phyloP scores from a whole-genome alignment of 2,329 filamentous ascomycete genomes.

The Fusarium sp. region DNA sequence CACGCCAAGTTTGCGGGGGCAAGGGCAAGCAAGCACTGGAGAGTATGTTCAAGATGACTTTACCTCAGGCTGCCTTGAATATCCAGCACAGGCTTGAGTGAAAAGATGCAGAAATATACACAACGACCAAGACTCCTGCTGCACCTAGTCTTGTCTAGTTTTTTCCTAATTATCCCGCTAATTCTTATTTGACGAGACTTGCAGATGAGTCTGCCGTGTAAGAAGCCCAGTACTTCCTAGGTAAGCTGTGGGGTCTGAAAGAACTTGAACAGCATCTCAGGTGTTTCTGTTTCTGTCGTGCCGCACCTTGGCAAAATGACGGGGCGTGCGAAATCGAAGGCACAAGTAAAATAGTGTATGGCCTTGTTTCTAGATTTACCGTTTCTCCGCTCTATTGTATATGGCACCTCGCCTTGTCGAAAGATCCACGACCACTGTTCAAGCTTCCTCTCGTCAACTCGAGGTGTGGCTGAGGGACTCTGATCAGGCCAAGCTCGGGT shows the following conservation, averaged over 20 bases:
- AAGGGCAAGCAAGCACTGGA: slow-evolving; percentile 1
- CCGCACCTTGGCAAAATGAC: not conserved
- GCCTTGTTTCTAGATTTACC: not conserved
- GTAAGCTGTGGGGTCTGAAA: not conserved
- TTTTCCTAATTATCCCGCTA: too few relatives aligned
- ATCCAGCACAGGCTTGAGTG: not conserved
- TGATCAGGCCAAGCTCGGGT: not conserved
- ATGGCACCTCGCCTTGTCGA: not conserved
- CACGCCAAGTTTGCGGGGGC: slow-evolving; percentile 39
- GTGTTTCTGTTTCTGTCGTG: slow-evolving; percentile 4
- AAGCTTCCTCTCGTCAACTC: not conserved
- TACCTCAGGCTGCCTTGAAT: not conserved
- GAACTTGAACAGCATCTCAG: not conserved
- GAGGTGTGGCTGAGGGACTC: slow-evolving; percentile 31
- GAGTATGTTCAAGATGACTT: too few relatives aligned
- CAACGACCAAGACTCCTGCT: too few relatives aligned
- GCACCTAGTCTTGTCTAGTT: too few relatives aligned
- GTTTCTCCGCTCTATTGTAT: not conserved
- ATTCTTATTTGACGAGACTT: too few relatives aligned
- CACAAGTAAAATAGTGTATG: not conserved
- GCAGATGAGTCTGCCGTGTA: too few relatives aligned
- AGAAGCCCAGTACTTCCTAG: too few relatives aligned
- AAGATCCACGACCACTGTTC: not conserved
- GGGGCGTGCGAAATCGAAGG: too few relatives aligned
- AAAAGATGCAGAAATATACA: too few relatives aligned